A percentile compares a stretch with the other conserved stretches of the same genome.
These are phyloP conservation scores for Trichosporon ovoides DNA, from an alignment of 1,284 basidiomycete genomes.

Conservation along the genomic window DNA sequence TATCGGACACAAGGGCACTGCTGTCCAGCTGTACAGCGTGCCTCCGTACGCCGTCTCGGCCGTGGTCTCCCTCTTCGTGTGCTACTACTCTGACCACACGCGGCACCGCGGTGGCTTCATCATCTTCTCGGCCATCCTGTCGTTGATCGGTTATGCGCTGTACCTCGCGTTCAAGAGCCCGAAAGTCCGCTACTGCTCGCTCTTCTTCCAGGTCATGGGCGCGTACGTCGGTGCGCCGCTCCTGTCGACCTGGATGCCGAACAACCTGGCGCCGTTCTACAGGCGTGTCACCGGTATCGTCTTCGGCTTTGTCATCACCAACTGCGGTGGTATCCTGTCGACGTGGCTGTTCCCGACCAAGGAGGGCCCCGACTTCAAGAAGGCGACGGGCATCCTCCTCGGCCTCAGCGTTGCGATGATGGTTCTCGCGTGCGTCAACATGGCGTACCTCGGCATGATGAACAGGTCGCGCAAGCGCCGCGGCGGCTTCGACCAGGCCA, in stretches of 20 bases:
- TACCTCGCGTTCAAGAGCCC: slow-evolving; percentile 29
- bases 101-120: slow-evolving; percentile 52
- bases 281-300: slow-evolving; percentile 57
- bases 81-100: slow-evolving; percentile 56
- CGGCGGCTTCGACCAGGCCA: background rate
- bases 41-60: slow-evolving; percentile 56
- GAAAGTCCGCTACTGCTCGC: slow-evolving; percentile 35
- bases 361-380: slow-evolving; percentile 50
- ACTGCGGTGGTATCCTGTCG: slow-evolving; percentile 57
- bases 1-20: slow-evolving; percentile 50
- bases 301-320: slow-evolving; percentile 55
- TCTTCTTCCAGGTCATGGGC: slow-evolving; percentile 45
- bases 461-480: slow-evolving; percentile 12
- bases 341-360: slow-evolving; percentile 55
- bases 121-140: slow-evolving; percentile 26
- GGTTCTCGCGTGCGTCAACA: slow-evolving; percentile 19
- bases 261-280: slow-evolving; percentile 58
- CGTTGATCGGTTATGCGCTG: slow-evolving; percentile 39
- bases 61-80: slow-evolving; percentile 52
- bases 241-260: slow-evolving; percentile 47
- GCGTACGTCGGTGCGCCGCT: slow-evolving; percentile 36
- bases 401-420: slow-evolving; percentile 13
- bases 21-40: slow-evolving; percentile 51
- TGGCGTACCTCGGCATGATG: slow-evolving; percentile 14
- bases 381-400: slow-evolving; percentile 38